These are phyloP conservation scores for Aquilaria malaccensis DNA, from an alignment of 345 rosid genomes.

Conservation along the genomic window DNA sequence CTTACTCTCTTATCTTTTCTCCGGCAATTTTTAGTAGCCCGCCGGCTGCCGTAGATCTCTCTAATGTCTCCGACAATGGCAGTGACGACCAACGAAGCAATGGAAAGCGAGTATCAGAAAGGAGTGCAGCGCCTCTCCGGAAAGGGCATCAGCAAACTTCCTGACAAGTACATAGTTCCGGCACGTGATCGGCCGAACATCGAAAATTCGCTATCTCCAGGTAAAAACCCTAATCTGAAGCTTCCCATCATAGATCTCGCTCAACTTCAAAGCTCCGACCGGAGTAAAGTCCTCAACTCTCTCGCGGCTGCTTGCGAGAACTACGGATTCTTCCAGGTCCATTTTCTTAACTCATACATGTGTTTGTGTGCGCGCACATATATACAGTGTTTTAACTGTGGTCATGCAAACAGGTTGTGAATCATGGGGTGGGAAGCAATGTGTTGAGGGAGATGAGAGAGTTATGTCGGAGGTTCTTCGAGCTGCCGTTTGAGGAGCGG, in stretches of 20 bases:
- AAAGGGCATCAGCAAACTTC: conserved; percentile 47
- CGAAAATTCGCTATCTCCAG: conserved; percentile 1
- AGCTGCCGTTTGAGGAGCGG: conserved; percentile 64
- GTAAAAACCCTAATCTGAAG: conserved; percentile 28
- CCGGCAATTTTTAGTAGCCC: too few relatives aligned
- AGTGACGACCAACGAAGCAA: conserved; percentile 15
- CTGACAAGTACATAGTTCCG: conserved; percentile 61
- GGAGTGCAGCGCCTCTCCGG: conserved; percentile 75
- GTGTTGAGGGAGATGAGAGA: conserved; percentile 51
- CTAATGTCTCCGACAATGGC: conserved; percentile 55
- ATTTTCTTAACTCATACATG: background rate
- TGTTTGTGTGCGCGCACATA: background rate
- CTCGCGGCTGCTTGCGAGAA: conserved; percentile 56
- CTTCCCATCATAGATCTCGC: conserved; percentile 73
- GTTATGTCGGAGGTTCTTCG: conserved; percentile 61
- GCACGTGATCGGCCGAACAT: conserved; percentile 43
- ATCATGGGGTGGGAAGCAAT: conserved; percentile 58
- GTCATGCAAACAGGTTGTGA: conserved; percentile 46
- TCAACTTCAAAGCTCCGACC: conserved; percentile 49
- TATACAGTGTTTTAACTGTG: background rate
- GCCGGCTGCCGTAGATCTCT: too few relatives aligned
- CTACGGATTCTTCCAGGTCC: conserved; percentile 81
- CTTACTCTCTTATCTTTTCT: too few relatives aligned
- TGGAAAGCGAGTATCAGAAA: conserved; percentile 36
- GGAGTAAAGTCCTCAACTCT: conserved; percentile 39